Evolutionary conservation across 352 stramenopile genomes (phyloP).

Genomic region (Phytophthora ohioensis): DNA sequence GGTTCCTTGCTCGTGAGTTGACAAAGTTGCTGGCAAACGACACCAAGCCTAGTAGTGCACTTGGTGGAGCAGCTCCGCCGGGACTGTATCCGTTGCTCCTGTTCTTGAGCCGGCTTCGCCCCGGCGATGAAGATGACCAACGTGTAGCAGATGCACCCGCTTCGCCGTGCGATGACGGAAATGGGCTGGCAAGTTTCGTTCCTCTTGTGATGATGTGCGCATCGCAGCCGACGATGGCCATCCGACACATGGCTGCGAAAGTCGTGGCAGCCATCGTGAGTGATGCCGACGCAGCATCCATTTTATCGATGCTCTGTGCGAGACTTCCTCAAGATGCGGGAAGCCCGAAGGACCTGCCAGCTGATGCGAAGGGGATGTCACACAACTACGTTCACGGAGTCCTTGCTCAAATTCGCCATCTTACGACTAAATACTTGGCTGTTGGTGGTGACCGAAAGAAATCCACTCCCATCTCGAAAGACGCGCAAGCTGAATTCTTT

Average conservation of each 20-base stretch:
- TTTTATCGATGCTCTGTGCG: constrained; percentile 49
- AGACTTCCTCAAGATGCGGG: constrained; percentile 54
- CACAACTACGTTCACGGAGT: constrained; percentile 76
- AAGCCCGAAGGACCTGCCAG: neutral
- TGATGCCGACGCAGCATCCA: constrained; percentile 53
- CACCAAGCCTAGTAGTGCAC: constrained; percentile 20
- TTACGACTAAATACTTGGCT: constrained; percentile 54
- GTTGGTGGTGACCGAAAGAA: constrained; percentile 10
- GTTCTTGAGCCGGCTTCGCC: constrained; percentile 80
- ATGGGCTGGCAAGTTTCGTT: constrained; percentile 55
- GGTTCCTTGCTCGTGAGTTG: constrained; percentile 71
- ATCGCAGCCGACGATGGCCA: constrained; percentile 73
- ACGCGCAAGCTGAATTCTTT: constrained; percentile 35
- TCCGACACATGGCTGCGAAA: constrained; percentile 82
- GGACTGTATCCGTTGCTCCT: constrained; percentile 82
- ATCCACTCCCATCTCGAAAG: constrained; percentile 13
- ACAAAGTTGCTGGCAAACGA: constrained; percentile 43
- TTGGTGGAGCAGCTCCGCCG: constrained; percentile 51
- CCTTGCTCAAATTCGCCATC: constrained; percentile 63
- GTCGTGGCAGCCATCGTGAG: constrained; percentile 78
- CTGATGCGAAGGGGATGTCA: constrained; percentile 31
- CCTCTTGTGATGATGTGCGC: constrained; percentile 77
- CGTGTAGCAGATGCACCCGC: constrained; percentile 23
- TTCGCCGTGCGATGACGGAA: constrained; percentile 29
- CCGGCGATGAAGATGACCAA: constrained; percentile 63